Base-by-base conservation (phyloP, 768 basidiomycete genomes). In the Kwoniella pini region DNA sequence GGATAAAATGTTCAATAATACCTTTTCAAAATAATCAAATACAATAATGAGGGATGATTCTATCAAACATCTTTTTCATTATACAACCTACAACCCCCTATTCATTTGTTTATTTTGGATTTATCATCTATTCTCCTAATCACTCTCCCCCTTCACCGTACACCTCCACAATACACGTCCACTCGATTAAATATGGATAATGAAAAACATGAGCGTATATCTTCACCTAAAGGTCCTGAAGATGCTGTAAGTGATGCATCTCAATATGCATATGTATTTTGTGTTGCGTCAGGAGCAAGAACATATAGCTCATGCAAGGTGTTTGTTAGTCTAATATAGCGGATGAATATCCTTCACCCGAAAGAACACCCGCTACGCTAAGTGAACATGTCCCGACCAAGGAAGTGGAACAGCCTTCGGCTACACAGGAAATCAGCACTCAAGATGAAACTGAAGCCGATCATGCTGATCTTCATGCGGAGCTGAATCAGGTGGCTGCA, bases 261-360 rank as follows among this genome's bases (percentile, higher is more conserved):
- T 2, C 42, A 36, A 42, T 42, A 6, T 11, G 11, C 40, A 42
- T 19, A 42, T 42, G 40, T 17, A 19, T 42, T 5, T 5, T 42
- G 11, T 19, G 40, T 11, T 42, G 11, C 7, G 15, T 15, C 33
- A 7, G 15, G 33, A 7, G 33, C 33, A 15, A 36, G 33, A 15
- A 36, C 7, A 36, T 36, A 7, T 36, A 7, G 33, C 33, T 36
- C 7, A 36, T 36, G 33, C 33, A 36, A 36, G 15, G 33, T 7
- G 33, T 36, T 36, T 15, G 33, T 17, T 13, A 70, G 69, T 59
- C 70, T 6, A 51, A 46, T 38, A 62, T 68, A 28, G 70, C 70
- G 30, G 70, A 72, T 48, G 70, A 72, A 13, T 72, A 65, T 33
- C 70, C 70, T 15, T 72, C 70, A 6, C 70, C 70, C 2, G 62